These are phyloP conservation scores for Agaricus blazei DNA, from an alignment of 768 basidiomycete genomes.

Conservation along the genomic window DNA sequence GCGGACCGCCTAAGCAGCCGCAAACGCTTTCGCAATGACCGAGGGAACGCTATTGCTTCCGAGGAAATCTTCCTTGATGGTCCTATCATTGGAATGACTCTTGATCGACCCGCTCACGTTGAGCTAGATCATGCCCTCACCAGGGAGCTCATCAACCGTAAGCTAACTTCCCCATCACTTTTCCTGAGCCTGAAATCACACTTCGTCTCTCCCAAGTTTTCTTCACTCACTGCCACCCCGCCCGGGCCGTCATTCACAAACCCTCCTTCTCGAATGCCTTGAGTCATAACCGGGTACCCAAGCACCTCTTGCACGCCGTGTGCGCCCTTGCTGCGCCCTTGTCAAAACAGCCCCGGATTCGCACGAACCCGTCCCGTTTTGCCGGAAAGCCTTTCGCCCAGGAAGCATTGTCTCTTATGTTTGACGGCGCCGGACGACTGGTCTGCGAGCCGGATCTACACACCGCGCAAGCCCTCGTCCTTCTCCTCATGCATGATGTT, in stretches of 20 bases:
- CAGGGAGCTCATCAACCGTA: slow-evolving; percentile 71
- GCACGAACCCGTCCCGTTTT: slow-evolving; percentile 47
- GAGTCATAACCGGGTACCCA: slow-evolving; percentile 61
- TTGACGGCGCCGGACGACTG: slow-evolving; percentile 61
- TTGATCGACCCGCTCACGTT: slow-evolving; percentile 37
- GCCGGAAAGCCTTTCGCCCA: slow-evolving; percentile 55
- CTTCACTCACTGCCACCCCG: slow-evolving; percentile 78
- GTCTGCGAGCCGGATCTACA: slow-evolving; percentile 59
- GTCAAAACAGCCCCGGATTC: slow-evolving; percentile 61
- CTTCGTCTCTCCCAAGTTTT: slow-evolving; percentile 46
- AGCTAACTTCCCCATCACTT: slow-evolving; percentile 22
- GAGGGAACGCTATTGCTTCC: slow-evolving; percentile 29
- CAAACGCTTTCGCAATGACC: slow-evolving; percentile 47
- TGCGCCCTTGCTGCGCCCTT: slow-evolving; percentile 77
- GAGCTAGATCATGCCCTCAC: slow-evolving; percentile 59
- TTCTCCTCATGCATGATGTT: slow-evolving; percentile 67
- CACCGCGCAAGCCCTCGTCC: slow-evolving; percentile 71
- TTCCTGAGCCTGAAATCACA: slow-evolving; percentile 10
- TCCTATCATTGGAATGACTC: slow-evolving; percentile 27
- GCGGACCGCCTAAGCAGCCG: slow-evolving; percentile 32
- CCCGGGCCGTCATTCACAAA: slow-evolving; percentile 72
- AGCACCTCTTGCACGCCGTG: slow-evolving; percentile 66
- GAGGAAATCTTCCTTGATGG: slow-evolving; percentile 38
- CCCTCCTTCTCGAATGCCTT: slow-evolving; percentile 69
- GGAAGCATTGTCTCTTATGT: slow-evolving; percentile 64